Conservation (phyloP, 2,329 filamentous ascomycete species). For the Fusarium cyanostomum region DNA sequence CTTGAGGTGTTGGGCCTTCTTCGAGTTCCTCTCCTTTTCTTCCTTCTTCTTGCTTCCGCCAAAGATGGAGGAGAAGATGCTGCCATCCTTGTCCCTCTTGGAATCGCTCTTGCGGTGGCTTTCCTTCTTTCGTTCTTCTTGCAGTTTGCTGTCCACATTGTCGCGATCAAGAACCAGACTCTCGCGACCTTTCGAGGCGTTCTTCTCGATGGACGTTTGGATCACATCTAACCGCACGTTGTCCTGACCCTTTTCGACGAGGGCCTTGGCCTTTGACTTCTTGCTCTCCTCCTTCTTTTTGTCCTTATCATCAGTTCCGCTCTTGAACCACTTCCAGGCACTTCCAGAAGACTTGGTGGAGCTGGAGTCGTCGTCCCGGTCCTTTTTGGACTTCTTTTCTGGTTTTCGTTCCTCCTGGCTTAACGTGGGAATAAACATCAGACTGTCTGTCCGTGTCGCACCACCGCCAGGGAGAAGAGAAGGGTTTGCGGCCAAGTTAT, state of each 20-base stretch:
- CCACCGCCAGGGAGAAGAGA: constrained; percentile 76
- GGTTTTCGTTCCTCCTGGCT: constrained; percentile 74
- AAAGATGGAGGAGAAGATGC: constrained; percentile 94
- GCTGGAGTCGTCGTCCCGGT: constrained; percentile 71
- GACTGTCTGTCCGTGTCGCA: constrained; percentile 74
- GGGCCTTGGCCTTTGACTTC: constrained; percentile 70
- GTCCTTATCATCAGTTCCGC: constrained; percentile 77
- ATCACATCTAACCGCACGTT: constrained; percentile 85
- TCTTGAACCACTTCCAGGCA: constrained; percentile 77
- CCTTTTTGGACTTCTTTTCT: constrained; percentile 81
- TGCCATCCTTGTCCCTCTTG: constrained; percentile 93
- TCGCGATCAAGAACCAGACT: constrained; percentile 86
- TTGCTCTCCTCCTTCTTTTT: constrained; percentile 70
- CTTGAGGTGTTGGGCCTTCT: constrained; percentile 78
- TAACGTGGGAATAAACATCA: constrained; percentile 83
- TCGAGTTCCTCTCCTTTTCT: constrained; percentile 76
- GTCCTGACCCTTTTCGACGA: constrained; percentile 72
- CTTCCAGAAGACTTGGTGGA: constrained; percentile 75
- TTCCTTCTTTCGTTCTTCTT: constrained; percentile 86
- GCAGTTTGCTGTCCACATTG: constrained; percentile 73
- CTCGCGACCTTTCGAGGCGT: constrained; percentile 74
- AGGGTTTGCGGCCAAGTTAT: constrained; percentile 53
- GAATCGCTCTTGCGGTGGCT: constrained; percentile 77
- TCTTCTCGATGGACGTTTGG: constrained; percentile 84
- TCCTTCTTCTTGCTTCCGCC: constrained; percentile 88